Conservation (phyloP, 768 basidiomycete species). For the Phallus indusiatus region DNA sequence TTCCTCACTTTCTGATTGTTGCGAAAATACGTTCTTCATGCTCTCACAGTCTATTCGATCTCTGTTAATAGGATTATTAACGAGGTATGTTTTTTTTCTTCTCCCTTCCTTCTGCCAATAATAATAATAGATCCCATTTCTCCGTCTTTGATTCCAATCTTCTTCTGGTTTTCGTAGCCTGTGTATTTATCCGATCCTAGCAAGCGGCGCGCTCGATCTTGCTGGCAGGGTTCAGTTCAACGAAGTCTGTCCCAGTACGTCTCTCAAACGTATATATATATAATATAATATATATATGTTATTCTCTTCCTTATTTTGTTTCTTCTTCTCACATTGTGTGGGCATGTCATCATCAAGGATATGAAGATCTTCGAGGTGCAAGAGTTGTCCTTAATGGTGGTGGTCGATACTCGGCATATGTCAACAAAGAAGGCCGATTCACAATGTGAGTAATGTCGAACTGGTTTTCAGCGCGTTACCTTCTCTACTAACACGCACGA, state of each 20-base stretch:
- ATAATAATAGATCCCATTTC: background rate
- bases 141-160: background rate
- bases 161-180: background rate
- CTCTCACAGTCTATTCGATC: background rate
- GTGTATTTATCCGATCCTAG: constrained; percentile 16
- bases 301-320: constrained; percentile 7
- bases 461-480: too few species aligned
- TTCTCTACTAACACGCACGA: too few species aligned
- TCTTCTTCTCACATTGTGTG: background rate
- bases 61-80: background rate
- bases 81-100: background rate
- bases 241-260: constrained; percentile 51
- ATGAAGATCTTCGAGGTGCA: constrained; percentile 23
- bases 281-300: too few species aligned
- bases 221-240: constrained; percentile 62
- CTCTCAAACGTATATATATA: too few species aligned
- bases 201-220: constrained; percentile 40
- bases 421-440: constrained; percentile 53
- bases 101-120: background rate
- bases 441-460: constrained; percentile 44
- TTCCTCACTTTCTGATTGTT: background rate
- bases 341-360: background rate
- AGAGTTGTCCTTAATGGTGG: constrained; percentile 56
- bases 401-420: constrained; percentile 33
- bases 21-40: background rate